Conservation (phyloP, 73 alveolate species). For the Halteria grandinella region DNA sequence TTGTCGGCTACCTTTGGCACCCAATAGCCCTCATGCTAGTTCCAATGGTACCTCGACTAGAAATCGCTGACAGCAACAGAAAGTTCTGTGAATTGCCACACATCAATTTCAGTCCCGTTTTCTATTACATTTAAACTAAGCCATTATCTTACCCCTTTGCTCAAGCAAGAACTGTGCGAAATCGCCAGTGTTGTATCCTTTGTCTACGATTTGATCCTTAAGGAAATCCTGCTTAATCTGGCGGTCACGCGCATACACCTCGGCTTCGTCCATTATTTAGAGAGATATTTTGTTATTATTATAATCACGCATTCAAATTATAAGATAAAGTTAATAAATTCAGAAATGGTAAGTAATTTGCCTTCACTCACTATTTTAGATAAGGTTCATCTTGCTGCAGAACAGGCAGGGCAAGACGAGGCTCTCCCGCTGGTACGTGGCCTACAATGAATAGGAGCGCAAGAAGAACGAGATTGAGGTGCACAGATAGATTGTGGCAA, state of each 20-base stretch:
- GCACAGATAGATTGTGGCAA: constrained; percentile 88
- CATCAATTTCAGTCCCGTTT: constrained; percentile 22
- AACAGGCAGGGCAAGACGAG: constrained; percentile 98
- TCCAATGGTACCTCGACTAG: not conserved
- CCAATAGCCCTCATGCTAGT: too few species aligned
- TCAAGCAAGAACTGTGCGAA: not conserved
- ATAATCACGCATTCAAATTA: too few species aligned
- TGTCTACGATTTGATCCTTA: not conserved
- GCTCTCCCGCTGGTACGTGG: constrained; percentile 94
- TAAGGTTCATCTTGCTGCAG: constrained; percentile 93
- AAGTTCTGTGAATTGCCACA: constrained; percentile 47
- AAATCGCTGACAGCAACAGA: constrained; percentile 42
- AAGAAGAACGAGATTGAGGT: constrained; percentile 84
- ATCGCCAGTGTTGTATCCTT: not conserved
- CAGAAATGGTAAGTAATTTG: too few species aligned
- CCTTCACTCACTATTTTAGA: constrained; percentile 48
- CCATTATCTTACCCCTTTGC: constrained; percentile 2
- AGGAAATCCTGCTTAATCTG: constrained; percentile 8
- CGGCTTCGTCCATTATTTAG: too few species aligned
- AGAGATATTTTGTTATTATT: too few species aligned
- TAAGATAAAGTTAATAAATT: too few species aligned
- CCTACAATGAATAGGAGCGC: constrained; percentile 77
- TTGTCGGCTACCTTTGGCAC: too few species aligned
- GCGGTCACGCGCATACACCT: too few species aligned
- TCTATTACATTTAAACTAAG: not conserved